phyloP scores from a whole-genome alignment of 1,284 basidiomycete species.

The Ceratobasidium sp. region DNA sequence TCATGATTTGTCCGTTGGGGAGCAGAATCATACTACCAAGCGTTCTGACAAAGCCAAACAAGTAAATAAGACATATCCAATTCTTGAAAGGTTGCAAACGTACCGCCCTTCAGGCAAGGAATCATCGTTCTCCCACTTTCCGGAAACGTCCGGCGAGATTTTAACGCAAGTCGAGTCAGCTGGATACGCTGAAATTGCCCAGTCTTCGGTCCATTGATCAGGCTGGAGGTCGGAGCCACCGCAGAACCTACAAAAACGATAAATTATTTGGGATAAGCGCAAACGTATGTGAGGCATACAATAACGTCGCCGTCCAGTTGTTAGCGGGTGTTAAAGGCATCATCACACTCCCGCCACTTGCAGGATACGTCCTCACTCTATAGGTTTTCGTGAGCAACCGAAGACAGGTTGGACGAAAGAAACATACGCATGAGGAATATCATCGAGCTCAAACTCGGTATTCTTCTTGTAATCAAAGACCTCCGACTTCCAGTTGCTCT shows the following conservation, averaged over 20 bases:
- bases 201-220: slow-evolving; percentile 57
- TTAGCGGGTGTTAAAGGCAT: slow-evolving; percentile 87
- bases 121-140: slow-evolving; percentile 68
- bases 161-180: slow-evolving; percentile 56
- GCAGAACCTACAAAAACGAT: slow-evolving; percentile 67
- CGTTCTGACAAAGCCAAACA: slow-evolving; percentile 57
- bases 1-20: slow-evolving; percentile 73
- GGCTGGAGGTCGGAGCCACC: slow-evolving; percentile 81
- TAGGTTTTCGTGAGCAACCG: slow-evolving; percentile 56
- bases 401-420: slow-evolving; percentile 53
- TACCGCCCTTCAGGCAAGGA: slow-evolving; percentile 65
- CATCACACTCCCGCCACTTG: slow-evolving; percentile 89
- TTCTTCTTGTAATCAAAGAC: slow-evolving; percentile 71
- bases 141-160: slow-evolving; percentile 76
- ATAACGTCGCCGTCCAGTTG: slow-evolving; percentile 81
- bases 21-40: slow-evolving; percentile 82
- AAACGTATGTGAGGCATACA: background rate
- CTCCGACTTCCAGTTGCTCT: slow-evolving; percentile 68
- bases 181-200: slow-evolving; percentile 55
- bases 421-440: slow-evolving; percentile 40
- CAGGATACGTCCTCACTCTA: slow-evolving; percentile 85
- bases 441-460: slow-evolving; percentile 44
- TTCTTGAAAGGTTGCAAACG: slow-evolving; percentile 5
- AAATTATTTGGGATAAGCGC: slow-evolving; percentile 73
- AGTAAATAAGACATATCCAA: slow-evolving; percentile 56